A percentile compares a stretch with the other conserved stretches of the same genome.
Evolutionary conservation across 2,329 filamentous ascomycete genomes (phyloP).

Genomic region (Colletotrichum limetticola): DNA sequence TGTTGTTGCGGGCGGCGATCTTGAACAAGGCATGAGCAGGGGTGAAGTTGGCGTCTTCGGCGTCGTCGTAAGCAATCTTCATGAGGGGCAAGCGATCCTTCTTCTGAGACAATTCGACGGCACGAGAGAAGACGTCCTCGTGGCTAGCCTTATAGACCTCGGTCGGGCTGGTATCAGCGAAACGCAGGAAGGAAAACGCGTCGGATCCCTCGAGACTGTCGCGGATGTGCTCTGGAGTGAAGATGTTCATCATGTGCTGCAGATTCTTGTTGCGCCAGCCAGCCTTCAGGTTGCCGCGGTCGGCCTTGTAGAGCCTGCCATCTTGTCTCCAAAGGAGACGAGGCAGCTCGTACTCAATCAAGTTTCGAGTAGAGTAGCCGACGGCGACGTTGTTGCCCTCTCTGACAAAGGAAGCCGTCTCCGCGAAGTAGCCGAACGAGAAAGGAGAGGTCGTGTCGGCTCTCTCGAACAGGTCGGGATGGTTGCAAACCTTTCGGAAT

Average conservation of each 20-base stretch:
- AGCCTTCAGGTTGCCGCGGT: constrained; percentile 77
- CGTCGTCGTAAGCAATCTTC: constrained; percentile 76
- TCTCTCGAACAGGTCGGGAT: constrained; percentile 95
- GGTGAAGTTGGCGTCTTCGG: constrained; percentile 69
- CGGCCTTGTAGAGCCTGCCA: constrained; percentile 79
- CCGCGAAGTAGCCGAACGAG: constrained; percentile 86
- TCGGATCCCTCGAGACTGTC: constrained; percentile 69
- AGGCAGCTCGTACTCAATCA: constrained; percentile 87
- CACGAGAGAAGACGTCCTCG: constrained; percentile 78
- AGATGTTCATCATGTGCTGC: constrained; percentile 88
- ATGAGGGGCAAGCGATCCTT: constrained; percentile 72
- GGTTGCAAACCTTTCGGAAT: constrained; percentile 99
- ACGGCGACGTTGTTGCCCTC: constrained; percentile 85
- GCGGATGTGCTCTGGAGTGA: constrained; percentile 81
- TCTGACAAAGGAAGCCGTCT: constrained; percentile 93
- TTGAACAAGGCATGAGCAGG: constrained; percentile 85
- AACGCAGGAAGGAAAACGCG: constrained; percentile 90
- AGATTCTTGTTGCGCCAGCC: constrained; percentile 86
- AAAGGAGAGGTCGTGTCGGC: constrained; percentile 91
- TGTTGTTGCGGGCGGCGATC: constrained; percentile 77
- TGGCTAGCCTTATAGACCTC: constrained; percentile 79
- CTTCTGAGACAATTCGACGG: constrained; percentile 67
- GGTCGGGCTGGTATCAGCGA: constrained; percentile 79
- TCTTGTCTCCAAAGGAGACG: constrained; percentile 83
- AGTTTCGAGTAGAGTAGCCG: constrained; percentile 86